phyloP scores from a whole-genome alignment of 2,329 filamentous ascomycete species.

The Fusarium austroafricanum region DNA sequence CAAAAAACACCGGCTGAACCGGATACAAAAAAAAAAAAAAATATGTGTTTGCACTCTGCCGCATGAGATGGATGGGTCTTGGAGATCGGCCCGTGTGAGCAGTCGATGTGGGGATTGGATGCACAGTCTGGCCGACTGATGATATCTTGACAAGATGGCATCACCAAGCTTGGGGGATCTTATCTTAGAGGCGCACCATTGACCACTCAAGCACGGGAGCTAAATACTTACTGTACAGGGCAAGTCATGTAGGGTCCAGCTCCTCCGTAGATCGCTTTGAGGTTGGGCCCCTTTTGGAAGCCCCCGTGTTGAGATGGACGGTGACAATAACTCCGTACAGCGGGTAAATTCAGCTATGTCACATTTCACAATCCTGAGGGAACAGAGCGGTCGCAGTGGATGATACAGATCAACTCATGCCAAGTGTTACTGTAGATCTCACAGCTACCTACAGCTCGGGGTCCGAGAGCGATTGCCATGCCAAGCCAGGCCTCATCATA shows the following conservation, averaged over 20 bases:
- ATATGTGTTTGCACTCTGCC: too few relatives aligned
- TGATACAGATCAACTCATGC: background rate
- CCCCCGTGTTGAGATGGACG: background rate
- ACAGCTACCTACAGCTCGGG: background rate
- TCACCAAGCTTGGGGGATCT: slow-evolving; percentile 37
- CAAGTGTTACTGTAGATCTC: background rate
- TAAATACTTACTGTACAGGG: background rate
- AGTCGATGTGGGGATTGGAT: slow-evolving; percentile 21
- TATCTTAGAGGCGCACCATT: slow-evolving; percentile 36
- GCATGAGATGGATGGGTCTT: slow-evolving; percentile 11
- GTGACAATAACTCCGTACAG: too few relatives aligned
- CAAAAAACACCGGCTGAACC: slow-evolving; percentile 31
- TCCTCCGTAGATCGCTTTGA: slow-evolving; percentile 7
- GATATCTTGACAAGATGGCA: slow-evolving; percentile 40
- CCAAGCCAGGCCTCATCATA: slow-evolving; percentile 18
- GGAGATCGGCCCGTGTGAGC: slow-evolving; percentile 44
- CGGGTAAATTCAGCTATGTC: too few relatives aligned
- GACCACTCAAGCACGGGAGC: slow-evolving; percentile 25
- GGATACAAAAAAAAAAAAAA: slow-evolving; percentile 29
- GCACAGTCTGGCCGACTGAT: slow-evolving; percentile 19
- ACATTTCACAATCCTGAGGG: too few relatives aligned
- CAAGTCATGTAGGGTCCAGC: slow-evolving; percentile 13
- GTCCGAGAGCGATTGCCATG: background rate
- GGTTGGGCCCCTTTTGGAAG: too few relatives aligned
- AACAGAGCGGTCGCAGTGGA: too few relatives aligned